Evolutionary conservation across 441 rosid species (phyloP), one percentile per base, ranked within the genome.

Genomic region (Hura crepitans): DNA sequence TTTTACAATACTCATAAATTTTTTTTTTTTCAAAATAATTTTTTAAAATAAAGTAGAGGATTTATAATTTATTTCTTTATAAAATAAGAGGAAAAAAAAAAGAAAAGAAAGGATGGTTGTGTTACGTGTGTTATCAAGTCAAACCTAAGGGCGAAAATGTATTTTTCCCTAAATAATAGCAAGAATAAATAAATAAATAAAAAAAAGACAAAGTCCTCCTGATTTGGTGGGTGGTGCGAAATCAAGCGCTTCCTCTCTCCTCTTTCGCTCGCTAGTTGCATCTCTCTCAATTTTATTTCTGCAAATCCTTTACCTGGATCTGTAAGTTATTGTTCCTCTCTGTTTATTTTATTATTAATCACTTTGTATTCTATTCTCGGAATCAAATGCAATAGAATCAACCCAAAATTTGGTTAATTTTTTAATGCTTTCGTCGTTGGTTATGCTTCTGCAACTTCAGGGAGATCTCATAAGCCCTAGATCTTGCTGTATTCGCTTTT

Each of bases 171-270:
- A 33, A 35, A 17, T 3, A 11, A 62, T 47, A 30, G n/a, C 53
- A 53, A 53, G 4, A 65, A 56, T 3, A 69, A 30, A 57, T 1
- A 7, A 37, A 15, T 50, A 8, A 42, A 31, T 46, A 71, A 25
- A 5, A 69, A 64, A 74, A 71, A 66, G 37, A 28, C 17, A 62
- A 62, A 27, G 18, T 66, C 51, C 62, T 64, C 56, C 14, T 69
- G 58, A 66, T 63, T 71, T 71, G 78, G 73, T 75, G 72, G 77
- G 68, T 72, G 81, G 77, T 83, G 82, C 79, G 73, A 79, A 83
- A 78, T 65, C 77, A 70, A 49, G 50, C 77, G 42, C 63, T 65
- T 64, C 71, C 62, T 63, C 71, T 22, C 73, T 69, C 33, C 62
- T 23, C 35, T 58, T 71, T n/a, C 58, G 11, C 8, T 37, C 65